phyloP scores from a whole-genome alignment of 2,329 filamentous ascomycete species.

The Alternaria triticina region DNA sequence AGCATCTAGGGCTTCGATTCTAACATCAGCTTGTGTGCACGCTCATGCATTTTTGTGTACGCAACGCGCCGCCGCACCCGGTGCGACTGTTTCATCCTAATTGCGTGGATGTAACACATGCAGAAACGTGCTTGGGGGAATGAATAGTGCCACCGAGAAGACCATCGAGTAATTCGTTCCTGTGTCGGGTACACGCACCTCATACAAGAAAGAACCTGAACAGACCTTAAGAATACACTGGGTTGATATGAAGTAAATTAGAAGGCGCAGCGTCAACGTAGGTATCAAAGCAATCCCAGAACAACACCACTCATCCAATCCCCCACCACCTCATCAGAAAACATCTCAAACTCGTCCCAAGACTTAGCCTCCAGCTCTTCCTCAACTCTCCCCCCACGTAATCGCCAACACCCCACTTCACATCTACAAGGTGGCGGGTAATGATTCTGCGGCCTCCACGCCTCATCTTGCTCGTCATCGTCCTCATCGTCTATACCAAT shows the following conservation, averaged over 20 bases:
- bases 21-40: background rate
- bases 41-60: background rate
- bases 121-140: too few species aligned
- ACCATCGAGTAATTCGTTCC: too few species aligned
- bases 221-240: background rate
- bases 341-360: background rate
- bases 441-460: background rate
- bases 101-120: too few species aligned
- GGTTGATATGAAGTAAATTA: accelerated
- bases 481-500: background rate
- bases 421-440: background rate
- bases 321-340: background rate
- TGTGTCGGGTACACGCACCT: too few species aligned
- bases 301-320: background rate
- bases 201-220: accelerated
- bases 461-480: background rate
- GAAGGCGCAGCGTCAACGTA: background rate
- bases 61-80: background rate
- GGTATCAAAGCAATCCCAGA: background rate
- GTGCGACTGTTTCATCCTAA: background rate
- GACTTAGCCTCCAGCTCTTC: background rate
- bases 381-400: background rate
- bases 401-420: background rate
- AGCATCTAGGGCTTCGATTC: too few species aligned
- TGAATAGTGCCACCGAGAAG: too few species aligned